Percentiles rank a stretch among this genome's conserved stretches.
These are phyloP conservation scores for Mitragyna speciosa DNA, from an alignment of 257 asterid species.

Conservation along the genomic window DNA sequence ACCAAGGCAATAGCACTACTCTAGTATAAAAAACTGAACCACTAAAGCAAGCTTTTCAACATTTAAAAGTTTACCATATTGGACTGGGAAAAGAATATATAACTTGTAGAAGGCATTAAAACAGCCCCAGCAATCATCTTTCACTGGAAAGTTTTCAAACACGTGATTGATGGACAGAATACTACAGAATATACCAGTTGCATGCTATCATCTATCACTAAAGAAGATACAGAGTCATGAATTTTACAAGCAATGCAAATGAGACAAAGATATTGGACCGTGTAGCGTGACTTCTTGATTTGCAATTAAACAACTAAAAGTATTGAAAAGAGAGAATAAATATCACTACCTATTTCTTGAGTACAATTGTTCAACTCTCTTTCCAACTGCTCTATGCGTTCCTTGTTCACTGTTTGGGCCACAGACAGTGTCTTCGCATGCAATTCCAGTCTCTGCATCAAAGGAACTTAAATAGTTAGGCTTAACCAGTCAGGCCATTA, in stretches of 20 bases:
- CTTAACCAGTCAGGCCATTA: background rate
- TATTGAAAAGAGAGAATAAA: conserved; percentile 11
- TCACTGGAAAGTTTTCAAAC: background rate
- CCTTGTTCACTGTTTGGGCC: conserved; percentile 67
- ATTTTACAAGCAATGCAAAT: background rate
- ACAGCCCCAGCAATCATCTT: background rate
- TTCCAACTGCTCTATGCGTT: conserved; percentile 66
- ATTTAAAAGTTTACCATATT: background rate
- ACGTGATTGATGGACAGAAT: background rate
- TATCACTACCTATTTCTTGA: conserved; percentile 79
- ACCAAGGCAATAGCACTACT: background rate
- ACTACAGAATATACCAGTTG: background rate
- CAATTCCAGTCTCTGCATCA: conserved; percentile 64
- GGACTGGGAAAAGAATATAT: background rate
- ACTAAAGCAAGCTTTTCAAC: background rate
- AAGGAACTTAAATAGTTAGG: conserved; percentile 10
- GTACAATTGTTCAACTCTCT: conserved; percentile 72
- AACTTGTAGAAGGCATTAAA: background rate
- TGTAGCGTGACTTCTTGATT: background rate
- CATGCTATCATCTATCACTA: background rate
- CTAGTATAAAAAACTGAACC: background rate
- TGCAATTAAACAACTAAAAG: conserved; percentile 1
- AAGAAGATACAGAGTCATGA: background rate
- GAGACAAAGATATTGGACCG: background rate
- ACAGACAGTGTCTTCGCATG: conserved; percentile 63